Evolutionary conservation across 768 basidiomycete genomes (phyloP).

Genomic region (Boletus sp.): DNA sequence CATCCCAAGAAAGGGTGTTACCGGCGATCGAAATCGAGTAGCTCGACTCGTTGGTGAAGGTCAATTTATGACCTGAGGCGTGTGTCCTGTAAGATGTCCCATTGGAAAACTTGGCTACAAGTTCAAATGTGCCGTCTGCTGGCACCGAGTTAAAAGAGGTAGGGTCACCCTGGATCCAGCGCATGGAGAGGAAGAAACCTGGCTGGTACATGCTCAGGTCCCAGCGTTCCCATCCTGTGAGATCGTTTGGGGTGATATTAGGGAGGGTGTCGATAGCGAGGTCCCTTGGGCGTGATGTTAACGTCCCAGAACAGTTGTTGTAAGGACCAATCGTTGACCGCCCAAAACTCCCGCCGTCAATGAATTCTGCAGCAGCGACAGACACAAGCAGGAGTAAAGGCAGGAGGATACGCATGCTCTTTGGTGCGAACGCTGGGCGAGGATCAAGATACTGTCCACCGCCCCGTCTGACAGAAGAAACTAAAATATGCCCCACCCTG

Average conservation of each 20-base stretch:
- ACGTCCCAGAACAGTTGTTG: constrained; percentile 13
- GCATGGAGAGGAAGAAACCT: constrained; percentile 10
- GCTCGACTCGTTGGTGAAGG: constrained; percentile 3
- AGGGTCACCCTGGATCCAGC: constrained; percentile 13
- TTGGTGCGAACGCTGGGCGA: background rate
- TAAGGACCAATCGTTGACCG: constrained; percentile 6
- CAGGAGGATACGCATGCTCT: background rate
- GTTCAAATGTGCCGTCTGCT: constrained; percentile 4
- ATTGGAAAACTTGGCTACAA: constrained; percentile 10
- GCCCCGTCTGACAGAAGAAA: too few relatives aligned
- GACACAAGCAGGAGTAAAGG: background rate
- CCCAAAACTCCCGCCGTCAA: background rate
- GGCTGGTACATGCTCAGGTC: constrained; percentile 11
- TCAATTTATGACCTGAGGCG: constrained; percentile 4
- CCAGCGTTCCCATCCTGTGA: constrained; percentile 8
- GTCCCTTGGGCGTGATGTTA: constrained; percentile 3
- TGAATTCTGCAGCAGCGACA: background rate
- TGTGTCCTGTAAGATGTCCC: constrained; percentile 1
- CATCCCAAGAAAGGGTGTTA: constrained; percentile 14
- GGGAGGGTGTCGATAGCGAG: constrained; percentile 11
- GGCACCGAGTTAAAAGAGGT: background rate
- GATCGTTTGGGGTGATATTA: constrained; percentile 6
- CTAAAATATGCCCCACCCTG: too few relatives aligned
- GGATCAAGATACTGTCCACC: background rate
- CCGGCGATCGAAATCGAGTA: constrained; percentile 13